Conservation (phyloP, 805 yeast genomes). For the Zygosaccharomyces bailii region DNA sequence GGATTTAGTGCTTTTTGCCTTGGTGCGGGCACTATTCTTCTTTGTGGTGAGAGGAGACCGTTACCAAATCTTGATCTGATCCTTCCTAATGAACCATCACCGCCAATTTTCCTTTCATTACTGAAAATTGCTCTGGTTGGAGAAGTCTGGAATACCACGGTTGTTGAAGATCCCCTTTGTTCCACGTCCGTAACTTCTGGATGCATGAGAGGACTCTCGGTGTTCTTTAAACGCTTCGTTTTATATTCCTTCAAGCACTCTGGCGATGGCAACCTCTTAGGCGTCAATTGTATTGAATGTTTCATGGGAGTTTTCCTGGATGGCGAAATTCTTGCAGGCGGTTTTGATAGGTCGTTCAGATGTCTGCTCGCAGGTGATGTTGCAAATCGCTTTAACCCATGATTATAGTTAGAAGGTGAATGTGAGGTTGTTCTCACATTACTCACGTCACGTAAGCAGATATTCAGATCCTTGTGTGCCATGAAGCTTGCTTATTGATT, state of each 20-base stretch:
- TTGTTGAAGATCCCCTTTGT: slow-evolving; percentile 20
- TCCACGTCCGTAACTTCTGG: slow-evolving; percentile 13
- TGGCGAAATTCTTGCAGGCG: slow-evolving; percentile 26
- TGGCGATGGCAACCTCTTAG: slow-evolving; percentile 30
- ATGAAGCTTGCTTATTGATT: background rate
- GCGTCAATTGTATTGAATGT: slow-evolving; percentile 29
- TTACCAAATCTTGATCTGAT: slow-evolving; percentile 30
- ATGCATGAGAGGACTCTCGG: slow-evolving; percentile 26
- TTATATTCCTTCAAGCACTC: slow-evolving; percentile 19
- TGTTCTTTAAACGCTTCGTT: slow-evolving; percentile 27
- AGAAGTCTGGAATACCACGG: slow-evolving; percentile 29
- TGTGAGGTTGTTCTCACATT: slow-evolving; percentile 5
- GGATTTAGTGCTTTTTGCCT: background rate
- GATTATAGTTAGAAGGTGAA: slow-evolving; percentile 11
- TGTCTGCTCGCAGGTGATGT: slow-evolving; percentile 27
- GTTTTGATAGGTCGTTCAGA: slow-evolving; percentile 20
- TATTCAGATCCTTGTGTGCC: slow-evolving; percentile 9
- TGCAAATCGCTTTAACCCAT: slow-evolving; percentile 27
- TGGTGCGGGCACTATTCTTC: slow-evolving; percentile 5
- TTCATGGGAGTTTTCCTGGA: slow-evolving; percentile 10
- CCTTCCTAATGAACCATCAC: slow-evolving; percentile 31
- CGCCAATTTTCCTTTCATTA: slow-evolving; percentile 32
- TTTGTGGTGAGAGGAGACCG: slow-evolving; percentile 27
- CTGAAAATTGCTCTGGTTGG: slow-evolving; percentile 31
- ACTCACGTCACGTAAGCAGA: slow-evolving; percentile 10